Evolutionary conservation across 208 protist species (phyloP), one percentile per base, ranked within the genome.

Genomic region (Crithidia acanthocephali): DNA sequence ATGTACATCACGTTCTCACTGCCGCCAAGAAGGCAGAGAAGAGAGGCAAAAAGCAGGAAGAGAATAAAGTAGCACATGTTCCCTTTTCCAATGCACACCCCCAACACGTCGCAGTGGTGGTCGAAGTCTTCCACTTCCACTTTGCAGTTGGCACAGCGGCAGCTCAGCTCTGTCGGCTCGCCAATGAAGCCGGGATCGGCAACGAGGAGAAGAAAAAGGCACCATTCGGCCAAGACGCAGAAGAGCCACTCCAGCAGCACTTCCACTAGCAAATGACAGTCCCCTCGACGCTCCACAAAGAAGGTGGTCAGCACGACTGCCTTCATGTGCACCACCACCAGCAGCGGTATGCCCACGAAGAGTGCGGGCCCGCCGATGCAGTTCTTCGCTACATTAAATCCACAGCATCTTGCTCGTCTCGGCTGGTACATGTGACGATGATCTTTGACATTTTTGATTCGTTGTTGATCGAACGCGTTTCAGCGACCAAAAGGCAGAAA

Each of bases 61-160:
- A 72, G 47, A 40, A 93, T 58, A 59, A 97, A 95, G 72, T 88
- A 97, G 18, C 72, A 64, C 70, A 91, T 86, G 42, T 87, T 97
- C 0, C 88, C 72, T n/a, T 60, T 68, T 0, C 83, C 92, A 25
- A 97, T 84, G 77, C 90, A 95, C 2, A 60, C 83, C 3, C 88
- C 88, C 11, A 95, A 11, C 27, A 88, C 76, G 30, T 58, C 68
- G 74, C 92, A 97, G 56, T 97, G 92, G 59, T 97, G 92, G 63
- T 97, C 92, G 57, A 87, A 97, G 44, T 86, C 83, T 13, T 81
- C 59, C 27, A 97, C 84, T 16, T 72, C 73, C n/a, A 81, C 16
- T 11, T 61, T 47, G 57, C 88, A 94, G 0, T 81, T 37, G 33
- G 74, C 76, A 50, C 88, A 94, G 2, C 32, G 61, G 62, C 87